Conservation (phyloP, 306 rosid genomes). For the Phaseolus lunatus region DNA sequence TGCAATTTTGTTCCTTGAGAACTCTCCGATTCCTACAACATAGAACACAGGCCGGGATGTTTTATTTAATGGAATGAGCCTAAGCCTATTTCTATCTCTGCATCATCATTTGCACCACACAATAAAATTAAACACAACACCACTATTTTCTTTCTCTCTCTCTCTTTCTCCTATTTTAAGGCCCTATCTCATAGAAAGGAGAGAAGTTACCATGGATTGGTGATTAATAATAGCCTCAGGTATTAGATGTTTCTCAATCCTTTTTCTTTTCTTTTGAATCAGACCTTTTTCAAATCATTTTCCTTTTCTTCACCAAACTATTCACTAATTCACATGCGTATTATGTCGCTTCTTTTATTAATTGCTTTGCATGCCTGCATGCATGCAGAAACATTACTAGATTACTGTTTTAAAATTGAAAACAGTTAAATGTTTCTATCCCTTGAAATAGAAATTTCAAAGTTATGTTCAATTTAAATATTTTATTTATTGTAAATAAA, state of each 20-base stretch:
- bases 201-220: slow-evolving; percentile 49
- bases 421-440: too few relatives aligned
- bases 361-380: too few relatives aligned
- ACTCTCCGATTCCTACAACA: slow-evolving; percentile 48
- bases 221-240: slow-evolving; percentile 33
- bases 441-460: too few relatives aligned
- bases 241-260: not conserved
- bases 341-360: too few relatives aligned
- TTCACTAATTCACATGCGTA: too few relatives aligned
- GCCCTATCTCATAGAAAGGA: not conserved
- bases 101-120: slow-evolving; percentile 48
- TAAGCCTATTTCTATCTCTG: slow-evolving; percentile 42
- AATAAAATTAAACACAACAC: slow-evolving; percentile 15
- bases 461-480: too few relatives aligned
- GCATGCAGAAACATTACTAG: too few relatives aligned
- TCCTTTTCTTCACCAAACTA: too few relatives aligned
- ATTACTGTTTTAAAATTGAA: too few relatives aligned
- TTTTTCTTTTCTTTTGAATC: too few relatives aligned
- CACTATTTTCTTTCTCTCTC: slow-evolving; percentile 19
- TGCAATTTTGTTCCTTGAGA: not conserved
- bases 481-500: too few relatives aligned
- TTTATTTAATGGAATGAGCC: not conserved
- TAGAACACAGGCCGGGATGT: not conserved
- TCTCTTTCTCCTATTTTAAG: slow-evolving; percentile 7
- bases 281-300: not conserved